Conservation (phyloP, 495 filamentous ascomycete species). For the Lasiosphaeris hirsuta region DNA sequence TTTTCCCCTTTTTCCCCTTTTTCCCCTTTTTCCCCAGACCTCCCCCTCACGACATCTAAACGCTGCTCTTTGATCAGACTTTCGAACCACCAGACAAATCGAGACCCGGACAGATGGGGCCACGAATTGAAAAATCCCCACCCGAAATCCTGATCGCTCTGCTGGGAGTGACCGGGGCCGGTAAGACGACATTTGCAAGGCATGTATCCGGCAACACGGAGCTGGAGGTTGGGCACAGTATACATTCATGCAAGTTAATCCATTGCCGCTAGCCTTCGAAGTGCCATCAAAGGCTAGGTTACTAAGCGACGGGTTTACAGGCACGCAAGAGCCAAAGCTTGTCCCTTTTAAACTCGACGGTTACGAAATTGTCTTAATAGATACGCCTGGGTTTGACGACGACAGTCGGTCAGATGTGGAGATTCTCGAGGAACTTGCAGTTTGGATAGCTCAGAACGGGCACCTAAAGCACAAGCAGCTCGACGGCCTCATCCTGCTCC, state of each 20-base stretch:
- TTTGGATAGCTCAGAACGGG: not conserved
- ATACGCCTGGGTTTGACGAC: constrained; percentile 49
- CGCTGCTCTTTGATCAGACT: too few species aligned
- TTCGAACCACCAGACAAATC: too few species aligned
- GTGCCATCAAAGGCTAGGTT: too few species aligned
- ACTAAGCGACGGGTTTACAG: not conserved
- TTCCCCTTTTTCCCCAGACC: too few species aligned
- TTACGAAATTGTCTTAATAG: constrained; percentile 25
- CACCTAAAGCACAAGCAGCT: not conserved
- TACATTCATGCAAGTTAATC: not conserved
- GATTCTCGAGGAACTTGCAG: constrained; percentile 41
- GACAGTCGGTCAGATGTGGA: constrained; percentile 34
- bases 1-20: too few species aligned
- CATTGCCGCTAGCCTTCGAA: not conserved
- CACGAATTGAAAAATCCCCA: too few species aligned
- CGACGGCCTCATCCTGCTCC: not conserved
- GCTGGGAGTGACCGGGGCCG: constrained; percentile 10
- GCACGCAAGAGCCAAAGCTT: not conserved
- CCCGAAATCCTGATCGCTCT: constrained; percentile 2
- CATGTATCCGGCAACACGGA: not conserved
- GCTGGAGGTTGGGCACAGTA: constrained; percentile 1
- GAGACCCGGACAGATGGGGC: too few species aligned
- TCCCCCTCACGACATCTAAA: too few species aligned
- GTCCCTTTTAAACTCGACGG: not conserved
- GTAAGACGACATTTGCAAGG: not conserved